Percentiles rank a stretch among this genome's conserved stretches.
Conservation (phyloP, 139 green algal genomes). For the Chlorella sorokiniana region DNA sequence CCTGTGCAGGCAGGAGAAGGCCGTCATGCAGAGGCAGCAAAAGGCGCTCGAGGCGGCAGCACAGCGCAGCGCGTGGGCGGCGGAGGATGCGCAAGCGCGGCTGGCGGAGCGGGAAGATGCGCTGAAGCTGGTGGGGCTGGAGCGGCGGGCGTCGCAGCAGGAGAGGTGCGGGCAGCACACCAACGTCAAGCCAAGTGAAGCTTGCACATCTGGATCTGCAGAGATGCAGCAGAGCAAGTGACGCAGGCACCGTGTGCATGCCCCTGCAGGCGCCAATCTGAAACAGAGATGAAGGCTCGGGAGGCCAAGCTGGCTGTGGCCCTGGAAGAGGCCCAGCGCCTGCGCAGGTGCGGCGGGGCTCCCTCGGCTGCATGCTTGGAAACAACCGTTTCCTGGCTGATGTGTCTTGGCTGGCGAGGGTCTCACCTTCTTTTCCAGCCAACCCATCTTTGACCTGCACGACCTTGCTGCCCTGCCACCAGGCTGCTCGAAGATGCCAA, state of each 20-base stretch:
- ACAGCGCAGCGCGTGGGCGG: conserved; percentile 23
- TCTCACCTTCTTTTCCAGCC: background rate
- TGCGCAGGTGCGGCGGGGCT: conserved; percentile 11
- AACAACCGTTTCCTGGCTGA: background rate
- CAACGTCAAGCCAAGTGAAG: background rate
- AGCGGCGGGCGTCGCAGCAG: conserved; percentile 43
- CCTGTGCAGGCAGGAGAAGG: conserved; percentile 3
- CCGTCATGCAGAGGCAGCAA: conserved; percentile 30
- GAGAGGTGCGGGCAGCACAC: conserved; percentile 38
- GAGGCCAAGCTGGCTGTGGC: conserved; percentile 63
- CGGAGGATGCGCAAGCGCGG: conserved; percentile 37
- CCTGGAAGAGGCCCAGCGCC: conserved; percentile 23
- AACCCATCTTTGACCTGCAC: background rate
- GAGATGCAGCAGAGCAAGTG: background rate
- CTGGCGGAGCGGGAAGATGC: conserved; percentile 46
- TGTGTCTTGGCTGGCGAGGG: no score
- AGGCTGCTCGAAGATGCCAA: conserved; percentile 62
- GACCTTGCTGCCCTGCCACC: conserved; percentile 56
- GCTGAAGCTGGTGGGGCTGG: conserved; percentile 42
- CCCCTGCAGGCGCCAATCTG: conserved; percentile 33
- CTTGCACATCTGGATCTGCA: background rate
- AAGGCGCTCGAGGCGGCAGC: conserved; percentile 52
- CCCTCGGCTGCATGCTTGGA: no score
- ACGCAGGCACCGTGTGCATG: background rate
- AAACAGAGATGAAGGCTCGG: conserved; percentile 52